Base-by-base conservation (phyloP, 2,329 filamentous ascomycete species). In the Pseudocercospora vitis region DNA sequence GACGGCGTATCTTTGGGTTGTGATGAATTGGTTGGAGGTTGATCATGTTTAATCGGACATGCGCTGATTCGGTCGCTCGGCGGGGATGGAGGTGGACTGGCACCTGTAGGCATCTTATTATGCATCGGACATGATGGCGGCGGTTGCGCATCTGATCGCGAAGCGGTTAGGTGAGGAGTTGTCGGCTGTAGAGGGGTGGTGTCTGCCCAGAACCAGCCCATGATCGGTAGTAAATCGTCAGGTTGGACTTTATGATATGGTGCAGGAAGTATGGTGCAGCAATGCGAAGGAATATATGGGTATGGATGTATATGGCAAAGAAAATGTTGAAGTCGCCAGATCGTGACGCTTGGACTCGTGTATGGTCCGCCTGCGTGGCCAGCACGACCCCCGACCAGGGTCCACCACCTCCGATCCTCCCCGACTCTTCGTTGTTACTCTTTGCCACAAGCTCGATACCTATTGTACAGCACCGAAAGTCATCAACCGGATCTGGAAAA, bases 171-270 rank as follows among this genome's bases (percentile, higher is more conserved):
- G 65, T 78, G 79, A 57, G 78, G 77, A 58, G 76, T 74, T 57
- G 70, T 59, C 14, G 67, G 63, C 63, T 60, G 59, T 51, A 70
- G 68, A 11, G 75, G 62, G 50, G 71, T 69, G 16, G 74, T 65
- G 56, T 86, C 82, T 73, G 83, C 82, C 84, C 84, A 87, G 65
- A 87, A 87, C 84, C 84, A 87, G 65, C 84, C 84, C 84, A 87
- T 87, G 39, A 16, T 71, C 28, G n/a, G n/a, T n/a, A n/a, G n/a
- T n/a, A n/a, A n/a, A n/a, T n/a, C n/a, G n/a, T n/a, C n/a, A n/a
- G n/a, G n/a, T n/a, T n/a, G n/a, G n/a, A n/a, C n/a, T 50, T 48
- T 31, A 23, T 32, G 11, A 29, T 42, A 28, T 9, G 18, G n/a
- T 26, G 12, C n/a, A 48, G 33, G 32, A 26, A 18, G 26, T 26